Base-by-base conservation (phyloP, 2,329 filamentous ascomycete species). In the Stenocarpella maydis region DNA sequence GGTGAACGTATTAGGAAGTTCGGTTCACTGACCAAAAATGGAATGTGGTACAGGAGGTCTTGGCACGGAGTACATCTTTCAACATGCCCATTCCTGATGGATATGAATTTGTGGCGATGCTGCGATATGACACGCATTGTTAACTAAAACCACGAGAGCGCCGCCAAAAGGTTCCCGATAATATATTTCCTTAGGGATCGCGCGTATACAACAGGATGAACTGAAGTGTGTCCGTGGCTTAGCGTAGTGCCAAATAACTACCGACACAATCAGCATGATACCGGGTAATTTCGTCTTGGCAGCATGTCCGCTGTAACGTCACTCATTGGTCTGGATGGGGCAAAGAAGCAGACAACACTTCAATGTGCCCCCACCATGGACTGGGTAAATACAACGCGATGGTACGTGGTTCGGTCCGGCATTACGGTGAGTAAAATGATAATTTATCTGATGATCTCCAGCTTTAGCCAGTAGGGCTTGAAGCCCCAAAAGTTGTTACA, bases 251-350 rank as follows among this genome's bases (percentile, higher is more conserved):
- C 1, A 17, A 26, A 4, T 5, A 49, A 63, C 8, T 63, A 28
- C 58, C 43, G 43, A 17, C 2, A 19, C 8, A 14, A 6, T 19
- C 19, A n/a, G 47, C n/a, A 1, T 37, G n/a, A 5, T 37, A 10
- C 31, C 58, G 58, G 58, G 12, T 63, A 63, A 49, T 63, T 4
- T 31, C 5, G n/a, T 12, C 58, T 63, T 63, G 58, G 58, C 58
- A 28, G 1, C 26, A 14, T 14, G 2, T 17, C 34, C 34, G 26
- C 14, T 2, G 34, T 12, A 37, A 37, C 12, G 34, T 12, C 6
- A 37, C 34, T 37, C 34, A 37, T 9, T 12, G 34, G 34, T 37
- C 34, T 37, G 34, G 9, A 37, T 12, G 34, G 34, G 2, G 34
- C 5, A 9, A 2, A 9, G 5, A 37, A 9, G 5, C 9, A 31